phyloP scores from a whole-genome alignment of 352 stramenopile genomes.

The Globisporangium barbulae region DNA sequence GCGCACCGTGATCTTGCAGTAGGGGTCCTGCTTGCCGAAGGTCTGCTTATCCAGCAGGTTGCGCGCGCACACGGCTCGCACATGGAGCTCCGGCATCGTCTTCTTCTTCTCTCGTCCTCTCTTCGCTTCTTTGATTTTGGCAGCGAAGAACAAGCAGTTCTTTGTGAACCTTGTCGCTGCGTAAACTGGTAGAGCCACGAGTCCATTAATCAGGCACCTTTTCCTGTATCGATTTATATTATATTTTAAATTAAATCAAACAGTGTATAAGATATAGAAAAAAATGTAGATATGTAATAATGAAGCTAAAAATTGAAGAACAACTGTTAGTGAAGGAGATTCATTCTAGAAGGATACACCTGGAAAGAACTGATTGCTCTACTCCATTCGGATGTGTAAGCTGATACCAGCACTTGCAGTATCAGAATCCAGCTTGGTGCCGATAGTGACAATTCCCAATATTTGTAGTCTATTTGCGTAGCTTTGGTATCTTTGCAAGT shows the following conservation, averaged over 20 bases:
- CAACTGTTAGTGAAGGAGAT: neutral
- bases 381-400: too few relatives aligned
- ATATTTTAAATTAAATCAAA: too few relatives aligned
- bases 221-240: too few relatives aligned
- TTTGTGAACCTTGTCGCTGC: neutral
- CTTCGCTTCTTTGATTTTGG: neutral
- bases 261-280: too few relatives aligned
- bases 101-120: conserved; percentile 3
- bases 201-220: too few relatives aligned
- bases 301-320: too few relatives aligned
- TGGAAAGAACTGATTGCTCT: neutral
- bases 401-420: neutral
- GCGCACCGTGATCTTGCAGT: conserved; percentile 68
- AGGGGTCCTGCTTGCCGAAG: conserved; percentile 83
- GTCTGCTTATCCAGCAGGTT: conserved; percentile 85
- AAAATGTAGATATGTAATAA: too few relatives aligned
- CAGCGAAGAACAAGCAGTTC: neutral
- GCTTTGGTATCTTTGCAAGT: neutral
- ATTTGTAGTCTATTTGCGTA: neutral
- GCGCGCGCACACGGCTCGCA: conserved; percentile 70
- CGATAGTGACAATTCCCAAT: neutral
- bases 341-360: neutral
- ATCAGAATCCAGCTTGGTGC: neutral
- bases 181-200: too few relatives aligned
- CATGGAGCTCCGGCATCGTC: conserved; percentile 64